phyloP scores from a whole-genome alignment of 306 rosid genomes.

The Quercus aquifolioides region DNA sequence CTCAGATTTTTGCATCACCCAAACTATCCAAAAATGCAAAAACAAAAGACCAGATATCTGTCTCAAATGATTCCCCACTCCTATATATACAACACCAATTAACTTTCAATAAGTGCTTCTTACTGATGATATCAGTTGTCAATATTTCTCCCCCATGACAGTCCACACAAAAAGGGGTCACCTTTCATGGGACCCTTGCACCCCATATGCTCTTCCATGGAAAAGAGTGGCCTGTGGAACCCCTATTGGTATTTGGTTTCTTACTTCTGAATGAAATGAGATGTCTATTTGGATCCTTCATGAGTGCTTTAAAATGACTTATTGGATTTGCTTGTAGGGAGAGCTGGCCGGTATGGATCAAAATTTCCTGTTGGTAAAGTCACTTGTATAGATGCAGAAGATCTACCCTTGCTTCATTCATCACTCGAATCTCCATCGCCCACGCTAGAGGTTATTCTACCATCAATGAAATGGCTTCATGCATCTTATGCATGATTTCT shows the following conservation, averaged over 20 bases:
- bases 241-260: not conserved
- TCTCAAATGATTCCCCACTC: too few relatives aligned
- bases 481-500: slow-evolving; percentile 12
- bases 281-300: slow-evolving; percentile 1
- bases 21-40: too few relatives aligned
- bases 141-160: too few relatives aligned
- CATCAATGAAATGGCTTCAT: slow-evolving; percentile 4
- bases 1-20: too few relatives aligned
- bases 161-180: too few relatives aligned
- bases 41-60: too few relatives aligned
- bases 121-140: too few relatives aligned
- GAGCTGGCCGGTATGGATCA: slow-evolving; percentile 97
- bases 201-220: too few relatives aligned
- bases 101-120: too few relatives aligned
- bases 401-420: slow-evolving; percentile 78
- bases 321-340: slow-evolving; percentile 56
- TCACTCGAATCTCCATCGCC: slow-evolving; percentile 74
- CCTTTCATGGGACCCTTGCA: too few relatives aligned
- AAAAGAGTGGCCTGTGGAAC: too few relatives aligned
- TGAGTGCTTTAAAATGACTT: slow-evolving; percentile 16
- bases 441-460: slow-evolving; percentile 57
- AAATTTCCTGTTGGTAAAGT: slow-evolving; percentile 84
- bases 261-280: not conserved
- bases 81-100: too few relatives aligned
- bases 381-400: slow-evolving; percentile 63